phyloP scores from a whole-genome alignment of 495 filamentous ascomycete species.

The Penicillium goetzii region DNA sequence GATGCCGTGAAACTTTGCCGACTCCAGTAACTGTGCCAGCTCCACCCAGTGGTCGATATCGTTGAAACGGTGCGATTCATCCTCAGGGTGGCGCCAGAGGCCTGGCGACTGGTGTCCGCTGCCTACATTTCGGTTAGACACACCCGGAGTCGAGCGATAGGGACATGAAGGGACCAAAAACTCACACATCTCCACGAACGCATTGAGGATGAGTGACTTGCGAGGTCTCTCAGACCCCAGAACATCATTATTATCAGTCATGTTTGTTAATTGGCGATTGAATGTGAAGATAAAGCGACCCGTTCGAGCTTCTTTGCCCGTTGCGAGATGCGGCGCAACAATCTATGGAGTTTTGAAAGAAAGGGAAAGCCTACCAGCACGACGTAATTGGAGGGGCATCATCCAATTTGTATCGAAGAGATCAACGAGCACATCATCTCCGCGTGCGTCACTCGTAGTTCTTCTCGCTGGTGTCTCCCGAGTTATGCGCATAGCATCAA shows the following conservation, averaged over 20 bases:
- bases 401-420: slow-evolving; percentile 15
- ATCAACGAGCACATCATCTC: slow-evolving; percentile 23
- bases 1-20: slow-evolving; percentile 58
- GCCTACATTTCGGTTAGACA: slow-evolving; percentile 31
- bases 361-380: not conserved
- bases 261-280: slow-evolving; percentile 6
- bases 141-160: not conserved
- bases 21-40: slow-evolving; percentile 52
- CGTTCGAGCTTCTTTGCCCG: not conserved
- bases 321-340: not conserved
- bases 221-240: slow-evolving; percentile 22
- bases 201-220: slow-evolving; percentile 62
- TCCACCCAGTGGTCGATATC: slow-evolving; percentile 55
- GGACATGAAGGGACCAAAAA: not conserved
- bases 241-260: slow-evolving; percentile 10
- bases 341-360: not conserved
- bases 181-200: slow-evolving; percentile 61
- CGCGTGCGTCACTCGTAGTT: slow-evolving; percentile 17
- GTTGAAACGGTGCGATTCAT: slow-evolving; percentile 57
- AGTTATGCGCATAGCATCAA: slow-evolving; percentile 39
- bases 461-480: not conserved
- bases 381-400: slow-evolving; percentile 1
- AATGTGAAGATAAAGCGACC: not conserved
- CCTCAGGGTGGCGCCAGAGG: slow-evolving; percentile 57
- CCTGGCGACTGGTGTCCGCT: slow-evolving; percentile 59